Evolutionary conservation across 2,329 filamentous ascomycete species (phyloP).

Genomic region (Colletotrichum limetticola): DNA sequence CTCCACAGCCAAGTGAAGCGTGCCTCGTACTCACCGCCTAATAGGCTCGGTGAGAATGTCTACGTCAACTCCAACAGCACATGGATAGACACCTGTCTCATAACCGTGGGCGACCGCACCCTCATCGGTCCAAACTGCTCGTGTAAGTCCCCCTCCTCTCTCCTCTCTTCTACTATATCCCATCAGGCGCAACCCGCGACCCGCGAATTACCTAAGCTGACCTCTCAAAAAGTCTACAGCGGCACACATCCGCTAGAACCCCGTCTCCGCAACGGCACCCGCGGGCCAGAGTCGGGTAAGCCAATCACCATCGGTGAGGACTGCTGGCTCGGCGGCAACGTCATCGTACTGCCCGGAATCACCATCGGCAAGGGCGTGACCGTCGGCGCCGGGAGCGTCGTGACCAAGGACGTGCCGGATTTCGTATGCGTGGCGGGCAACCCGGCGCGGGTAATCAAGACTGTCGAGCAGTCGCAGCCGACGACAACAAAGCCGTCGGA

Average conservation of each 20-base stretch:
- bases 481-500: conserved; percentile 3
- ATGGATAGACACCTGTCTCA: conserved; percentile 80
- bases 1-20: background rate
- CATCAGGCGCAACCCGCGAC: background rate
- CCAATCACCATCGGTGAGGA: conserved; percentile 83
- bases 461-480: conserved; percentile 46
- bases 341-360: conserved; percentile 78
- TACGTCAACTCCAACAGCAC: conserved; percentile 81
- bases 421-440: conserved; percentile 74
- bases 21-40: background rate
- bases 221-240: conserved; percentile 64
- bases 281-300: conserved; percentile 79
- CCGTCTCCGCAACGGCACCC: conserved; percentile 75
- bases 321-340: conserved; percentile 82
- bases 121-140: conserved; percentile 82
- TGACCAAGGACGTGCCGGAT: conserved; percentile 79
- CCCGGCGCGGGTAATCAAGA: conserved; percentile 68
- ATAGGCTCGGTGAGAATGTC: conserved; percentile 72
- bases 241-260: conserved; percentile 84
- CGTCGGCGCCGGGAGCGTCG: conserved; percentile 84
- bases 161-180: background rate
- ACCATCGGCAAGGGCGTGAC: conserved; percentile 80
- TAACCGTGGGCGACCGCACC: conserved; percentile 81
- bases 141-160: background rate
- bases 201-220: conserved; percentile 37